Percentiles rank a stretch among this genome's conserved stretches.
These are phyloP conservation scores for Barbarea vulgaris DNA, from an alignment of 345 rosid species.

Conservation along the genomic window DNA sequence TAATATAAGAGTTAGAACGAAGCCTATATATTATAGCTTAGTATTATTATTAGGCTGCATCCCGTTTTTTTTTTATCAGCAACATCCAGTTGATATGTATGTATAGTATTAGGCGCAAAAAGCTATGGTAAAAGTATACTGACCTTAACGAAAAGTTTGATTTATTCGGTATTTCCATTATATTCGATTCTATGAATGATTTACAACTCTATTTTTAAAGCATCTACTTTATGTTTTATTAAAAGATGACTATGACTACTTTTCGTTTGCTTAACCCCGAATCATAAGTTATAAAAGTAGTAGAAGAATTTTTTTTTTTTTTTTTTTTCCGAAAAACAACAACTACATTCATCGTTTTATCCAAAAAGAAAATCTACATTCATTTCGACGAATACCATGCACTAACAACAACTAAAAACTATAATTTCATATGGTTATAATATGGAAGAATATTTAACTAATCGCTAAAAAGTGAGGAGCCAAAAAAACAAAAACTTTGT, in stretches of 20 bases:
- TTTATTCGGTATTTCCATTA: constrained; percentile 20
- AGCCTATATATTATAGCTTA: constrained; percentile 4
- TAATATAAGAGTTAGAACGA: neutral
- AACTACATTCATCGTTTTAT: neutral
- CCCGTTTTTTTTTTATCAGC: neutral
- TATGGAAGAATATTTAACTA: neutral
- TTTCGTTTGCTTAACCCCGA: constrained; percentile 37
- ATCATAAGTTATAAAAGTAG: constrained; percentile 8
- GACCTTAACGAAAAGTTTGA: constrained; percentile 21
- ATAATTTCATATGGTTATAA: no score
- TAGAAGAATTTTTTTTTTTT: neutral
- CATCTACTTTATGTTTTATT: constrained; percentile 33
- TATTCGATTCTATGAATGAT: constrained; percentile 23
- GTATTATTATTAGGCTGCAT: neutral
- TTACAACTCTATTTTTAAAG: constrained; percentile 26
- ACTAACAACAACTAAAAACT: neutral
- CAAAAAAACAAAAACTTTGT: constrained; percentile 6
- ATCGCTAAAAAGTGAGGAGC: constrained; percentile 8
- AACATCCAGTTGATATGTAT: neutral
- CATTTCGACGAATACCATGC: constrained; percentile 1
- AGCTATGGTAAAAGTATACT: constrained; percentile 15
- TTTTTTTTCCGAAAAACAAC: no score
- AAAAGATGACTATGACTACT: constrained; percentile 26
- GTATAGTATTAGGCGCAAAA: constrained; percentile 10
- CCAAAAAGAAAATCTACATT: neutral